Percentiles rank a stretch among this genome's conserved stretches.
These are phyloP conservation scores for Citrus hindsii DNA, from an alignment of 345 rosid species.

Conservation along the genomic window DNA sequence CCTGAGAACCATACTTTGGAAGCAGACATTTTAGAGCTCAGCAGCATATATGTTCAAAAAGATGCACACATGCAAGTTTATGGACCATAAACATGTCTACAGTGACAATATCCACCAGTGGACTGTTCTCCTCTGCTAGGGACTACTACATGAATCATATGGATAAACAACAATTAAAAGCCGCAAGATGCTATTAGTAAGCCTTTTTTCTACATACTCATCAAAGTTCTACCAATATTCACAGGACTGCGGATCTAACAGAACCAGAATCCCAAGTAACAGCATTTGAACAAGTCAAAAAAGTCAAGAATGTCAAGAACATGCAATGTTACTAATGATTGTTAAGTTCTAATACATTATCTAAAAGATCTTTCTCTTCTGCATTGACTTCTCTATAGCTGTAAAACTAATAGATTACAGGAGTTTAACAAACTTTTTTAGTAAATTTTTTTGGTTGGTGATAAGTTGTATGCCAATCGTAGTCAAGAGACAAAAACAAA, in stretches of 20 bases:
- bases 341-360: background rate
- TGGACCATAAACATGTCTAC: background rate
- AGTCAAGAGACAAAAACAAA: background rate
- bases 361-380: background rate
- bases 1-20: background rate
- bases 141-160: background rate
- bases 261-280: background rate
- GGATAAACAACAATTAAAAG: background rate
- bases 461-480: conserved; percentile 1
- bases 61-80: background rate
- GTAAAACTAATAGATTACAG: too few relatives aligned
- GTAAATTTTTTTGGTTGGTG: background rate
- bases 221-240: background rate
- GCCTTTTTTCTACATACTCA: background rate
- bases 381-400: background rate
- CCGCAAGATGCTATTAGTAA: background rate
- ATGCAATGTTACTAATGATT: background rate
- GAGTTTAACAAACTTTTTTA: background rate
- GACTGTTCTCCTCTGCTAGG: background rate
- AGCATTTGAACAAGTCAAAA: background rate
- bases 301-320: background rate
- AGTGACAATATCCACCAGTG: background rate
- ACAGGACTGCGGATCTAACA: background rate
- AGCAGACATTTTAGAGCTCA: background rate
- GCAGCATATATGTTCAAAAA: background rate